Evolutionary conservation across 805 yeast species (phyloP), one percentile per base, ranked within the genome.

Genomic region (Sugiyamaella chiloensis): DNA sequence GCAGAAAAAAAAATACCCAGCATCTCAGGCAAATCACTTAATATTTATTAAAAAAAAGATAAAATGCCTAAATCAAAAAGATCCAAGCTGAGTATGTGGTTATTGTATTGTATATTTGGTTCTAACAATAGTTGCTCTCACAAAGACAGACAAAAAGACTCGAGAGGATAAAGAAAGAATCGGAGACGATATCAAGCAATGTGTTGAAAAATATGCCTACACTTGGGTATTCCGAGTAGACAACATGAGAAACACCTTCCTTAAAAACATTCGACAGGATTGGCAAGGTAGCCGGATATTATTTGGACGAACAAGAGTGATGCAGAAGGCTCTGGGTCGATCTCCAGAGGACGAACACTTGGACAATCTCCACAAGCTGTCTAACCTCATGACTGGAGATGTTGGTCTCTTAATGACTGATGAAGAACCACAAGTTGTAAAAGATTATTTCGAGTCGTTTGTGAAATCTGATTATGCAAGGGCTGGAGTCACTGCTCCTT

Each of bases 51-150:
- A 71, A n/a, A n/a, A n/a, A n/a, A n/a, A n/a, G n/a, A n/a, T n/a
- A n/a, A 57, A 50, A 91, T 91, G 99, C 97, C 99, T 53, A 87
- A 96, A 78, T 89, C 97, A 30, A 90, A 83, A 67, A 91, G 98
- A 79, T 85, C 96, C 58, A 93, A 87, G 81, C 83, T 90, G 59
- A 54, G 68, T 64, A 56, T 24, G 68, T 62, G 17, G 14, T 37
- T 12, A n/a, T n/a, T n/a, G n/a, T n/a, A n/a, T n/a, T n/a, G n/a
- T n/a, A n/a, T n/a, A n/a, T n/a, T n/a, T n/a, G n/a, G 5, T 24
- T 12, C 45, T 24, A 47, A 34, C 40, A 19, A 5, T 27, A 63
- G 95, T 93, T 52, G 87, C 98, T 11, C 75, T 93, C 59, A 93
- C 99, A 31, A 91, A 91, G 65, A 91, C 98, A 54, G 97, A 89